Evolutionary conservation across 345 rosid species (phyloP).

Genomic region (Pistacia atlantica): DNA sequence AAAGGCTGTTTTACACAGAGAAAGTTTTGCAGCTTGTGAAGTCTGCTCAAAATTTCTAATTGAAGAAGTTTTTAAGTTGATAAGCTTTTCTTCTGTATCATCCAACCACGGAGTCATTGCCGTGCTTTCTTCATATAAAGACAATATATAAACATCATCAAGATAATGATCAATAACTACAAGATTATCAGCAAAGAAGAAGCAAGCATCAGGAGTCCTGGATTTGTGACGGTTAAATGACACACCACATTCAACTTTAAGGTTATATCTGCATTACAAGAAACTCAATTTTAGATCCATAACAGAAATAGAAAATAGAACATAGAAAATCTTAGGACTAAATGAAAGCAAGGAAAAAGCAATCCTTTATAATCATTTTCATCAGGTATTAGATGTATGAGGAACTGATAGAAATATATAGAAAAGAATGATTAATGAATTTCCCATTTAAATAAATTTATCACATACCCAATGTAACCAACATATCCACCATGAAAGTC

Average conservation of each 20-base stretch:
- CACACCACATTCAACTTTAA: conserved; percentile 90
- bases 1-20: conserved; percentile 44
- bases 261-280: conserved; percentile 63
- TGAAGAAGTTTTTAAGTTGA: conserved; percentile 39
- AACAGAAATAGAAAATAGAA: too few relatives aligned
- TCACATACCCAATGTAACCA: conserved; percentile 87
- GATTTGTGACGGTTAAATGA: conserved; percentile 72
- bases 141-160: conserved; percentile 74
- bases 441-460: conserved; percentile 17
- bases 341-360: not conserved
- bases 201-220: conserved; percentile 86
- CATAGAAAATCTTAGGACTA: not conserved
- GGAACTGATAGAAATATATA: not conserved
- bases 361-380: not conserved
- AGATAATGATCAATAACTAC: conserved; percentile 70
- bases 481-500: conserved; percentile 90
- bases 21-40: conserved; percentile 22
- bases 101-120: conserved; percentile 56
- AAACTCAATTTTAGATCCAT: conserved; percentile 9
- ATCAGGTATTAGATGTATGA: not conserved
- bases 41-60: conserved; percentile 28
- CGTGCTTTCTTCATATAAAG: conserved; percentile 49
- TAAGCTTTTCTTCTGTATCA: conserved; percentile 64
- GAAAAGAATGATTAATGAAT: conserved; percentile 1
- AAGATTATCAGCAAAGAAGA: conserved; percentile 82